phyloP scores from a whole-genome alignment of 192 early-diverging fungal genomes.

The Umbelopsis sp. region DNA sequence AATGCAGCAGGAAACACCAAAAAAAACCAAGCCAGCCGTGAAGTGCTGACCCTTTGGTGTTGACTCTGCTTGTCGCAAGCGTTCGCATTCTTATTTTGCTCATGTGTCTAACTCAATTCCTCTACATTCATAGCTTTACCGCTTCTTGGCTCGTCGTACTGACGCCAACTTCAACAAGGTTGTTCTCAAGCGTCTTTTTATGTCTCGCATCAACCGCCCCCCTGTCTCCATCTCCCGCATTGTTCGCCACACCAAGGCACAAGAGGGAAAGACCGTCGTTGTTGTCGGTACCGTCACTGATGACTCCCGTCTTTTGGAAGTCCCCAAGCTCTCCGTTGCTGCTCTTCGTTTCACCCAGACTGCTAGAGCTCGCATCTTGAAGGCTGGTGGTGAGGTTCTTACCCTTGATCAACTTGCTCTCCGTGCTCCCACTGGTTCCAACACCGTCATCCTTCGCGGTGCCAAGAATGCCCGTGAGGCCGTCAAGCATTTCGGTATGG shows the following conservation, averaged over 20 bases:
- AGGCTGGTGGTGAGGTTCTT: conserved; percentile 97
- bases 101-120: not conserved
- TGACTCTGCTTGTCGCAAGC: not conserved
- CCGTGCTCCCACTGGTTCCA: conserved; percentile 95
- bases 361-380: conserved; percentile 96
- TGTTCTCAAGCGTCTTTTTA: conserved; percentile 96
- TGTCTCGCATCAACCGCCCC: conserved; percentile 97
- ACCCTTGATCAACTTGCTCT: conserved; percentile 99
- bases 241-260: conserved; percentile 72
- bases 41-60: no score
- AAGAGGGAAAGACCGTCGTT: conserved; percentile 89
- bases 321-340: conserved; percentile 95
- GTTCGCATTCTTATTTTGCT: not conserved
- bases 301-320: conserved; percentile 88
- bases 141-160: conserved; percentile 99
- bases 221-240: conserved; percentile 94
- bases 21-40: no score
- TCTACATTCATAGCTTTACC: conserved; percentile 75
- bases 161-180: conserved; percentile 99
- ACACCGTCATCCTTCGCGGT: conserved; percentile 95
- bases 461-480: conserved; percentile 94
- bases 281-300: conserved; percentile 97
- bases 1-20: no score
- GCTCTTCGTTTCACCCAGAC: conserved; percentile 96
- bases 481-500: conserved; percentile 98